Evolutionary conservation across 2,329 filamentous ascomycete genomes (phyloP), one percentile per base, ranked within the genome.

Genomic region (Trichoderma sp.): DNA sequence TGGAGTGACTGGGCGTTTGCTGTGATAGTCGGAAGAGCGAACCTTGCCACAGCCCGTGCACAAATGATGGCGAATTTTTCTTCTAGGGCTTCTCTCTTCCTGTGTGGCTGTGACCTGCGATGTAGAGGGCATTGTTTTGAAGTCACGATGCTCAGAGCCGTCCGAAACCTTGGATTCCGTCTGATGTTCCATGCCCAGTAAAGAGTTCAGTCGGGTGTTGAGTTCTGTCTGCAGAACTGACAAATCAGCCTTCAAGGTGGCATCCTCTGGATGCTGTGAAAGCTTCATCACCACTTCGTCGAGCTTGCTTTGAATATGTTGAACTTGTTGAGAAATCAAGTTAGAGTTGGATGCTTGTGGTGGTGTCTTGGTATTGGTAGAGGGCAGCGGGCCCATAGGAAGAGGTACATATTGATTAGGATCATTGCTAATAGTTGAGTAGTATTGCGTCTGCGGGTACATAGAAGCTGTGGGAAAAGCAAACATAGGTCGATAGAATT

Each of bases 41-140:
- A 75, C 67, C 25, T 71, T 72, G 15, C 80, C 79, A 34, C 80
- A 82, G 32, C 72, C 72, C 2, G 76, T 77, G 67, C 80, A 82
- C 25, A 79, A 63, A 64, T 80, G 79, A 56, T 76, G 73, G 2
- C 70, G 70, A 34, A 71, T 60, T 12, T 66, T 64, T 22, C 68
- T 70, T 17, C 69, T 69, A 6, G 72, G 67, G 39, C 72, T 78
- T 29, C 68, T 65, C 7, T 68, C 71, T 59, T 72, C 69, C 15
- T 69, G 70, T 5, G 1, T 42, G 15, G 22, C 13, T 3, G 35
- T 5, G 19, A 39, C 25, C 5, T 35, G 61, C 19, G 25, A 17
- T 25, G 37, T 10, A 10, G 39, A 4, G n/a, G 22, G 6, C 6
- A 27, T 56, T 10, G 32, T 10, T 29, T 50, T 37, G 5, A n/a